Evolutionary conservation across 2,329 filamentous ascomycete genomes (phyloP), one percentile per base, ranked within the genome.

Genomic region (Penicillium sp.): DNA sequence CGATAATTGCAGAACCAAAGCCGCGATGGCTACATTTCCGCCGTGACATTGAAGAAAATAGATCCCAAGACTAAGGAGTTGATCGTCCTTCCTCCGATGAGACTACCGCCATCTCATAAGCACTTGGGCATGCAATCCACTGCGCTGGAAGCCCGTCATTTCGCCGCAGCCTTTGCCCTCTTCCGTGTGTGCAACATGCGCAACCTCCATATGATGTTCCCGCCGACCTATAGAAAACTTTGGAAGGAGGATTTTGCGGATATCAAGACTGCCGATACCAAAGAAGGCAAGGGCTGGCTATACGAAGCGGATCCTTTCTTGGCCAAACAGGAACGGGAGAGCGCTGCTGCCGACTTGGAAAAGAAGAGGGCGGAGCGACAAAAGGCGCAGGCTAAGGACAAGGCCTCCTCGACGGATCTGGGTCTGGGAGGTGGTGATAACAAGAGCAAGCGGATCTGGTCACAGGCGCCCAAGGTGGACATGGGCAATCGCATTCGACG

Each of bases 261-360:
- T 3, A 74, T 97, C 55, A 97, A 96, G 72, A 82, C 82, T 56
- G 81, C 84, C 59, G 92, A 96, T 61, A 76, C 89, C 42, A 87
- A 84, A 64, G 84, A 88, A 37, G 90, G 80, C 6, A 82, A 82
- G 55, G 86, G 76, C 0, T 96, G 91, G 87, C 85, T 95, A 81
- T 98, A 97, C 68, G 91, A 95, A 60, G 89, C 90, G 9, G 93
- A 98, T 63, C 93, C 93, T 0, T 98, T 98, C 73, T 81, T 85
- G 52, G 85, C 89, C 0, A 78, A 87, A 55, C 81, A 85, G 58
- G 88, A 95, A 69, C 79, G 88, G 45, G 87, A 95, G 59, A 87
- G 90, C 61, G 85, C 87, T 7, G 88, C 87, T 55, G 83, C 81
- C 1, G 77, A 82, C 2, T 81, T 85, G 40, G 87, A 90, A 63